Conservation (phyloP, 2,329 filamentous ascomycete species). For the Mycosphaerella sp. region DNA sequence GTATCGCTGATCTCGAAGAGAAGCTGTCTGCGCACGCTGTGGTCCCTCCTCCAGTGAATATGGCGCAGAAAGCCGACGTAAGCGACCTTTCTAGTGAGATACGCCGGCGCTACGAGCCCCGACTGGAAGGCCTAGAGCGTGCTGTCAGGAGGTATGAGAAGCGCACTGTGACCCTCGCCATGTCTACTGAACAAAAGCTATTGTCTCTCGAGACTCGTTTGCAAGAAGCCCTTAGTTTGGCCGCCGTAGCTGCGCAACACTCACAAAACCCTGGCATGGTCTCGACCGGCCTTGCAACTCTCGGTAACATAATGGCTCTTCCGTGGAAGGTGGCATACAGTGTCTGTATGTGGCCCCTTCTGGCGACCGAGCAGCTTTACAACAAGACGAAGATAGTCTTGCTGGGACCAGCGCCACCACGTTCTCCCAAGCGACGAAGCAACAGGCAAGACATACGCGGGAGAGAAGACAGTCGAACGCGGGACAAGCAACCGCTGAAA, state of each 20-base stretch:
- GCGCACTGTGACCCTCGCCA: conserved; percentile 65
- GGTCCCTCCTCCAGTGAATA: conserved; percentile 22
- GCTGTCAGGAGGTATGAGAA: conserved; percentile 90
- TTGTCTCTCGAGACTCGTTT: conserved; percentile 63
- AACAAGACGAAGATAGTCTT: conserved; percentile 20
- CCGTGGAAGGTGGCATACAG: conserved; percentile 21
- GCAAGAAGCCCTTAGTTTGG: conserved; percentile 72
- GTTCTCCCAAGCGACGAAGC: conserved; percentile 2
- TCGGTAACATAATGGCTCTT: conserved; percentile 13
- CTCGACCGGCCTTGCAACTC: conserved; percentile 15
- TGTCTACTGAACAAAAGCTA: conserved; percentile 70
- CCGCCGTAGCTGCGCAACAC: conserved; percentile 61
- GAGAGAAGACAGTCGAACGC: conserved; percentile 7
- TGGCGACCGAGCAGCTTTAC: conserved; percentile 23
- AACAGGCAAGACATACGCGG: neutral
- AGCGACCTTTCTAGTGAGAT: conserved; percentile 46
- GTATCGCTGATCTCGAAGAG: conserved; percentile 31
- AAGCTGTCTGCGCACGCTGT: conserved; percentile 25
- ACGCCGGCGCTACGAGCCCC: conserved; percentile 62
- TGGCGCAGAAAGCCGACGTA: conserved; percentile 31
- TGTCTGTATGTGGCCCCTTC: conserved; percentile 17
- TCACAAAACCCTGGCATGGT: conserved; percentile 25
- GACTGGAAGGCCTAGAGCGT: conserved; percentile 80
- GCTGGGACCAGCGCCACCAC: conserved; percentile 17
- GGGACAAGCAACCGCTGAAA: conserved; percentile 1